These are phyloP conservation scores for Domatiomyces globalis DNA, from an alignment of 2,329 filamentous ascomycete species.

Conservation along the genomic window DNA sequence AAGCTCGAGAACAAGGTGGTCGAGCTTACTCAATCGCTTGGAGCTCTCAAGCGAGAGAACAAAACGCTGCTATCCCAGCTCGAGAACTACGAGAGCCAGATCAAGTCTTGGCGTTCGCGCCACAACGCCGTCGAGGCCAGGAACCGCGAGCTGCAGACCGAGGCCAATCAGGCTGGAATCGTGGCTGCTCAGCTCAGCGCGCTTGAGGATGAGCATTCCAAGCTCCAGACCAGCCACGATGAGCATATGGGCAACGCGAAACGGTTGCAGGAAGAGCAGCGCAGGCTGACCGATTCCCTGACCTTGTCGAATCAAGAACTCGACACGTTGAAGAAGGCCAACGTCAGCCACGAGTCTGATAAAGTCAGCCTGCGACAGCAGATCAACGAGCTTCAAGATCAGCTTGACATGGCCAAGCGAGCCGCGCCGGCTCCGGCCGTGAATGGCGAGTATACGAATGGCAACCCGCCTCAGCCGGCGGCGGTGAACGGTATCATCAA, in stretches of 20 bases:
- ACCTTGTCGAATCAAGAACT: slow-evolving; percentile 67
- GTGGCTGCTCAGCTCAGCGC: slow-evolving; percentile 76
- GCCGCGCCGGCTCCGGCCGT: slow-evolving; percentile 49
- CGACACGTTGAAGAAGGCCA: slow-evolving; percentile 61
- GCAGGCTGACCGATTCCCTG: slow-evolving; percentile 67
- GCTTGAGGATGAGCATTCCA: slow-evolving; percentile 93
- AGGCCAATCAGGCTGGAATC: slow-evolving; percentile 96
- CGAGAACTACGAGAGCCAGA: slow-evolving; percentile 87
- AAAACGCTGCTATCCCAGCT: slow-evolving; percentile 76
- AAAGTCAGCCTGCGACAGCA: slow-evolving; percentile 77
- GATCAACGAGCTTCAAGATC: slow-evolving; percentile 77
- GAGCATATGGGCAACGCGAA: slow-evolving; percentile 86
- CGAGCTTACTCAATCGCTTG: slow-evolving; percentile 85
- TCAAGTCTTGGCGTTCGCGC: slow-evolving; percentile 89
- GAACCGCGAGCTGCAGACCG: slow-evolving; percentile 84
- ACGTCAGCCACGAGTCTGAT: slow-evolving; percentile 66
- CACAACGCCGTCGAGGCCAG: slow-evolving; percentile 81
- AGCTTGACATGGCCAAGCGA: slow-evolving; percentile 75
- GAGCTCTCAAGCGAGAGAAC: slow-evolving; percentile 88
- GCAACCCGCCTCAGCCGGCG: slow-evolving; percentile 38
- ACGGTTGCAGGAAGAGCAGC: slow-evolving; percentile 87
- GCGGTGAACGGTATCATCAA: slow-evolving; percentile 68
- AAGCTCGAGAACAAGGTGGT: slow-evolving; percentile 99
- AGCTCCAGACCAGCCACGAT: slow-evolving; percentile 74
- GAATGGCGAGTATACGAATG: slow-evolving; percentile 48